phyloP scores from a whole-genome alignment of 352 stramenopile species.

The Pythium aristosporum region DNA sequence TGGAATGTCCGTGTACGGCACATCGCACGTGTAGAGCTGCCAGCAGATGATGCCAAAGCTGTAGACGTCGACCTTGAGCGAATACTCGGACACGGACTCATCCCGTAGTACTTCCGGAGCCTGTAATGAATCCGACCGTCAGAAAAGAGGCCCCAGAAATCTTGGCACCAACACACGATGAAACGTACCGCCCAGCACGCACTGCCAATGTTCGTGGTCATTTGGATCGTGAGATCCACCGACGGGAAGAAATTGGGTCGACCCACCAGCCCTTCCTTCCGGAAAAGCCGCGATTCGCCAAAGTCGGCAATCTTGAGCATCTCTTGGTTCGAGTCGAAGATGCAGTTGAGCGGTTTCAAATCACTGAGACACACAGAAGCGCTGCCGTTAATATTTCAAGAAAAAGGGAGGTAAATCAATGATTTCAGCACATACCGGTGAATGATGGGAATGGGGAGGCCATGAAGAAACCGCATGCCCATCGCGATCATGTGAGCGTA shows the following conservation, averaged over 20 bases:
- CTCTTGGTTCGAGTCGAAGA: constrained; percentile 71
- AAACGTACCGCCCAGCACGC: constrained; percentile 66
- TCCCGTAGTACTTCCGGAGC: constrained; percentile 74
- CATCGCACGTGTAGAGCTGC: constrained; percentile 73
- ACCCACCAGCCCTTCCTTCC: constrained; percentile 54
- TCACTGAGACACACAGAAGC: constrained; percentile 35
- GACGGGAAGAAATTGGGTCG: constrained; percentile 62
- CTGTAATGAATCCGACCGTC: constrained; percentile 6
- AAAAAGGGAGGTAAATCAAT: neutral
- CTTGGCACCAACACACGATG: neutral
- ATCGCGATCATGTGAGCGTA: constrained; percentile 83
- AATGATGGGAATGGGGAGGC: constrained; percentile 70
- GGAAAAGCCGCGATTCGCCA: constrained; percentile 69
- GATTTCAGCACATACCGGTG: constrained; percentile 40
- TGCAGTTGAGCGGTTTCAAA: constrained; percentile 81
- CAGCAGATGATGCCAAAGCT: constrained; percentile 86
- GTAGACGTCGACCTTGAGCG: constrained; percentile 84
- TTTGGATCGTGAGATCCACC: constrained; percentile 63
- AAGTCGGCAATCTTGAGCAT: constrained; percentile 85
- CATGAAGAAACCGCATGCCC: constrained; percentile 80
- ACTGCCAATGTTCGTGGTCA: constrained; percentile 83
- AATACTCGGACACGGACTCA: constrained; percentile 67
- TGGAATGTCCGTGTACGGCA: constrained; percentile 76
- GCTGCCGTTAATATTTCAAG: neutral
- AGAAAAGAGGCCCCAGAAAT: neutral